phyloP scores from a whole-genome alignment of 108 stramenopile species.

The Cyclotella baltica region DNA sequence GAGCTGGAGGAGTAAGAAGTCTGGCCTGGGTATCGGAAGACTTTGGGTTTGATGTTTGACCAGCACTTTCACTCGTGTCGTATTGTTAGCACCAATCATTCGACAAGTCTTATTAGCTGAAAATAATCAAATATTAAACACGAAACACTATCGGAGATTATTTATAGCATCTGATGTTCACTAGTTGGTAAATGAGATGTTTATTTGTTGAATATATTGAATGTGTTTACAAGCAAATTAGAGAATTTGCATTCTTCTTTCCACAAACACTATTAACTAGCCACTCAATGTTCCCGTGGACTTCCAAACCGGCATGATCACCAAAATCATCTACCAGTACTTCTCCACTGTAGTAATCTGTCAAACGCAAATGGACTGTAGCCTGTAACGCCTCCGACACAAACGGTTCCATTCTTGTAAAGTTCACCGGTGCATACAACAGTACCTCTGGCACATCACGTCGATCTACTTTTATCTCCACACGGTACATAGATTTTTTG shows the following conservation, averaged over 20 bases:
- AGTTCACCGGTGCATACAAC: constrained; percentile 47
- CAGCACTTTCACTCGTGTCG: too few species aligned
- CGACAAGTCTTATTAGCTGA: too few species aligned
- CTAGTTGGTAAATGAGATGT: too few species aligned
- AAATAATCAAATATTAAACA: too few species aligned
- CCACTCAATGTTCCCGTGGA: constrained; percentile 42
- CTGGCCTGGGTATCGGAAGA: too few species aligned
- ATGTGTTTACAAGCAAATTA: constrained; percentile 34
- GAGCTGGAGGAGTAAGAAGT: constrained; percentile 56
- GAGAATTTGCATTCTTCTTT: constrained; percentile 12
- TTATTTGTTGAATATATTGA: too few species aligned
- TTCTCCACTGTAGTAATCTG: constrained; percentile 9
- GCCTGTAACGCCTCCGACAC: constrained; percentile 38
- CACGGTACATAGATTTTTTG: constrained; percentile 9
- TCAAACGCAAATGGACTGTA: constrained; percentile 32
- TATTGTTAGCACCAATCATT: too few species aligned
- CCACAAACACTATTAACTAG: constrained; percentile 41
- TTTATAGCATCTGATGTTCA: too few species aligned
- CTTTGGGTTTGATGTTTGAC: too few species aligned
- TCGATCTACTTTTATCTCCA: constrained; percentile 40
- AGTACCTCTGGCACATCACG: constrained; percentile 36
- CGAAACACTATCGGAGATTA: too few species aligned
- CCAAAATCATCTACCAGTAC: constrained; percentile 42
- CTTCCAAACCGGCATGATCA: constrained; percentile 36
- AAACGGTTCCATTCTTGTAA: constrained; percentile 40